Base-by-base conservation (phyloP, 2,329 filamentous ascomycete species). In the Zasmidium cellare region DNA sequence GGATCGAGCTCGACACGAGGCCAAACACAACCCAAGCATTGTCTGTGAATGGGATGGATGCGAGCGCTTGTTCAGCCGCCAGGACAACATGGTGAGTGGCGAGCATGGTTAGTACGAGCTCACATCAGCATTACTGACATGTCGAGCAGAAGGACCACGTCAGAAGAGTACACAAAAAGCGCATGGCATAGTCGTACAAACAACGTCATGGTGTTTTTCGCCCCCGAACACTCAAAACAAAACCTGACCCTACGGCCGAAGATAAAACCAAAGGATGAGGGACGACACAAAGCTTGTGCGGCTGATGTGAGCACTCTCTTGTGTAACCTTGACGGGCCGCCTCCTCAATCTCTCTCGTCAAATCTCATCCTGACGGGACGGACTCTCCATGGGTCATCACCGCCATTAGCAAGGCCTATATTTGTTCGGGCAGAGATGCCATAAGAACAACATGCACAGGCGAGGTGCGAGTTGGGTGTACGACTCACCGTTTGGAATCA, bases 11-110 rank as follows among this genome's bases (percentile, higher is more conserved):
- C 74, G 84, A 41, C 84, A 87, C 61, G 84, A 86, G 69, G 83
- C 84, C 46, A 86, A 84, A 67, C 84, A 87, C 69, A 84, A 85
- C 61, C 63, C 84, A 1, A 79, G 78, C n/a, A 80, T 87, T 52
- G 66, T 78, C 38, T 87, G 84, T 64, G 81, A 84, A 62, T 84
- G 80, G 80, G 76, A 79, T 25, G 82, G 79, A 6, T 87, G 84
- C 69, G 78, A 79, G 55, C 73, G 83, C 49, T 75, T 86, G 2
- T 86, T 87, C 68, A 84, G 82, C 69, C 76, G 84, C 28, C 80
- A 85, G 22, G 84, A 86, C 67, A 86, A 86, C 61, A 86, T 86
- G 84, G 78, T 81, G 71, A 68, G 76, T 56, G 28, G n/a, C 24
- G 19, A n/a, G 3, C 31, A 12, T 16, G 25, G 7, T 14, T 19